phyloP scores from a whole-genome alignment of 305 asterid genomes.

The Fraxinus nigra region DNA sequence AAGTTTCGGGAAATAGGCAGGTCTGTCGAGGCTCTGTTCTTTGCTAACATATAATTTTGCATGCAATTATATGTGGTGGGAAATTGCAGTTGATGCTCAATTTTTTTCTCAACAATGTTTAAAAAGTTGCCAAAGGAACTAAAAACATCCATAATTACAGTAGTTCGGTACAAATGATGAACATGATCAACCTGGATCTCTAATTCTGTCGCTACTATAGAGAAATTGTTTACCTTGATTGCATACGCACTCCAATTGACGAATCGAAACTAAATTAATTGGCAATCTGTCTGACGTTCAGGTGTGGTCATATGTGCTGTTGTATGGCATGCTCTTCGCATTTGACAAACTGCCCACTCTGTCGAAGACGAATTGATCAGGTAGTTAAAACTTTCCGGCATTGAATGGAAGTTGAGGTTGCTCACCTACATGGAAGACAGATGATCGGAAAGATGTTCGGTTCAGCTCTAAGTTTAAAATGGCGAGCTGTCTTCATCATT shows the following conservation, averaged over 20 bases:
- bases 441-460: constrained; percentile 10
- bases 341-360: constrained; percentile 88
- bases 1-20: not conserved
- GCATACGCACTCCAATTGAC: not conserved
- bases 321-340: constrained; percentile 85
- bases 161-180: not conserved
- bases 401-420: not conserved
- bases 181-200: not conserved
- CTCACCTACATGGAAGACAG: not conserved
- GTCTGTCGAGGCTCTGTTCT: not conserved
- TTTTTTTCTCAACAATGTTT: not conserved
- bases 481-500: constrained; percentile 1
- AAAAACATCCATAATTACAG: not conserved
- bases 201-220: not conserved
- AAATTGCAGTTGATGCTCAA: not conserved
- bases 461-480: not conserved
- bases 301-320: constrained; percentile 99
- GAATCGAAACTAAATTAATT: constrained; percentile 10
- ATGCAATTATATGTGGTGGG: not conserved
- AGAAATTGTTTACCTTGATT: not conserved
- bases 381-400: constrained; percentile 87
- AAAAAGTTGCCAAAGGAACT: not conserved
- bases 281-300: constrained; percentile 39
- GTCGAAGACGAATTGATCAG: constrained; percentile 81
- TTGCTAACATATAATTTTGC: not conserved